Evolutionary conservation across 2,329 filamentous ascomycete species (phyloP).

Genomic region (Chrysosporium keratinophilum): DNA sequence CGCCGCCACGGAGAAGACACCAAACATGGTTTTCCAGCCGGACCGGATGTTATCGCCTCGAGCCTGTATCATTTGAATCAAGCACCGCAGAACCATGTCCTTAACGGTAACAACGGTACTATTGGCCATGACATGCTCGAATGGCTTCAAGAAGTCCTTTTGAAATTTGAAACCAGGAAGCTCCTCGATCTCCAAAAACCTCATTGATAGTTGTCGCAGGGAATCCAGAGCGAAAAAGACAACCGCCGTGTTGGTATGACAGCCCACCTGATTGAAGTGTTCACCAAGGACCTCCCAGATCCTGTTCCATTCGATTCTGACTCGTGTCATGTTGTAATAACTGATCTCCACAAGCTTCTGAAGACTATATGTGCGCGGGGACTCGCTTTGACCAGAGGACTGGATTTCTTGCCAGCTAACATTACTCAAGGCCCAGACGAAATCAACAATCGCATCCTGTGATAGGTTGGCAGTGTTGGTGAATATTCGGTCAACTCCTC

Average conservation of each 20-base stretch:
- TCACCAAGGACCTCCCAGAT: slow-evolving; percentile 97
- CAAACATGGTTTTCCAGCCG: slow-evolving; percentile 99
- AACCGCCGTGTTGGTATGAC: slow-evolving; percentile 89
- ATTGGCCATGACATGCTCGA: slow-evolving; percentile 94
- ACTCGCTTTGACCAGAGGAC: slow-evolving; percentile 90
- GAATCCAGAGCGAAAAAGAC: slow-evolving; percentile 98
- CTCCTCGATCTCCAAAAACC: slow-evolving; percentile 97
- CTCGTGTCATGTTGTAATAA: slow-evolving; percentile 99
- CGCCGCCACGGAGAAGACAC: slow-evolving; percentile 92
- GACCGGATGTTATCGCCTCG: slow-evolving; percentile 93
- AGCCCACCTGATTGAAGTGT: slow-evolving; percentile 96
- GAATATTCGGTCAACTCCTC: slow-evolving; percentile 89
- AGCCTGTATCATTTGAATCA: slow-evolving; percentile 99
- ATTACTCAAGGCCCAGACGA: slow-evolving; percentile 81
- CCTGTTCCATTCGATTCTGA: slow-evolving; percentile 94
- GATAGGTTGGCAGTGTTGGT: slow-evolving; percentile 89
- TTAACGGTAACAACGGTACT: slow-evolving; percentile 86
- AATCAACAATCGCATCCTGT: slow-evolving; percentile 89
- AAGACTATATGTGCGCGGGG: slow-evolving; percentile 88
- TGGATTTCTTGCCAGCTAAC: slow-evolving; percentile 99
- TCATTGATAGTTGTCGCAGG: slow-evolving; percentile 89
- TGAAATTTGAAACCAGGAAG: slow-evolving; percentile 98
- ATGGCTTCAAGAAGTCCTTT: slow-evolving; percentile 97
- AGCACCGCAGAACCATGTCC: slow-evolving; percentile 88
- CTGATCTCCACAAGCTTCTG: slow-evolving; percentile 98